A percentile compares a stretch with the other conserved stretches of the same genome.
Evolutionary conservation across 805 yeast species (phyloP).

Genomic region (Yarrowia sp.): DNA sequence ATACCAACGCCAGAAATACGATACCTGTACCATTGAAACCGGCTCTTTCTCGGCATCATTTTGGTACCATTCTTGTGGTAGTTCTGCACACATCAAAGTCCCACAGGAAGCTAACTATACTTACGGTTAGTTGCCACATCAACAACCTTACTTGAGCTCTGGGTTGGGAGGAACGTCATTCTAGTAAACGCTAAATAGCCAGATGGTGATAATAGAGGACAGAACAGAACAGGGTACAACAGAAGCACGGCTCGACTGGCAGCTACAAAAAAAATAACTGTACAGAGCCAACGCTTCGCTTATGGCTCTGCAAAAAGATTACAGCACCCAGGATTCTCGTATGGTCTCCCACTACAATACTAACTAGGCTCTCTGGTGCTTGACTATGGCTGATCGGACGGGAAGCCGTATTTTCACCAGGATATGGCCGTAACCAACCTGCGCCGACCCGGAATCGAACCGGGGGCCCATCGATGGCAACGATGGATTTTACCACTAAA

Average conservation of each 20-base stretch:
- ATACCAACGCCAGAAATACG: too few species aligned
- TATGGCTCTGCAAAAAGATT: neutral
- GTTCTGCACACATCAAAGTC: too few species aligned
- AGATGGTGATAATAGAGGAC: neutral
- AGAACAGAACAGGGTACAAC: neutral
- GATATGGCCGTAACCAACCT: conserved; percentile 8
- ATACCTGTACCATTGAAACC: too few species aligned
- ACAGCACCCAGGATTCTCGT: conserved; percentile 24
- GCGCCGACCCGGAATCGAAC: conserved; percentile 24
- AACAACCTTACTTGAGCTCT: too few species aligned
- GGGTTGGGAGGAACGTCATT: too few species aligned
- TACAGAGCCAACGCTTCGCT: neutral
- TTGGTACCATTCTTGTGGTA: too few species aligned
- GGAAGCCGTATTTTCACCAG: conserved; percentile 24
- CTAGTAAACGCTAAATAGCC: too few species aligned
- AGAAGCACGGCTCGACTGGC: neutral
- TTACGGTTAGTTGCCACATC: too few species aligned
- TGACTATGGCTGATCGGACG: conserved; percentile 23
- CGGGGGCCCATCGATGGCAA: conserved; percentile 24
- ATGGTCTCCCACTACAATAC: conserved; percentile 22
- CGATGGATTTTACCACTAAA: conserved; percentile 20
- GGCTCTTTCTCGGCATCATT: too few species aligned
- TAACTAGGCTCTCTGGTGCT: conserved; percentile 22
- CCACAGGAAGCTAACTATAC: too few species aligned
- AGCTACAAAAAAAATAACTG: neutral